Conservation (phyloP, 2,329 filamentous ascomycete genomes). For the Cladophialophora yegresii region DNA sequence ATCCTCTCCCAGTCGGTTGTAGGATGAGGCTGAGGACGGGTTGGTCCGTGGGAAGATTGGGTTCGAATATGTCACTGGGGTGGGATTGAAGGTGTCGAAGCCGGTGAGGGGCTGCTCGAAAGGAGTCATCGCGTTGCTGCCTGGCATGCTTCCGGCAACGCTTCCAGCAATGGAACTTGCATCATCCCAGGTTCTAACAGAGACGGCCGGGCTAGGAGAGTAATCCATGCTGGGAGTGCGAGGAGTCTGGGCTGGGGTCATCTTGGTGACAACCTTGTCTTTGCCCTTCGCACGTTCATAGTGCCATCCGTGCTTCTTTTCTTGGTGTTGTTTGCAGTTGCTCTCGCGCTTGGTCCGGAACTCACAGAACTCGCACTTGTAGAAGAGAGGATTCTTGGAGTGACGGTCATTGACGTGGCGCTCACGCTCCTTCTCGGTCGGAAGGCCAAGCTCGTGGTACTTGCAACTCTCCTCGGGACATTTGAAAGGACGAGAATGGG, state of each 20-base stretch:
- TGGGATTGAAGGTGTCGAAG: conserved; percentile 29
- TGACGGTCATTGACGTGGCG: conserved; percentile 97
- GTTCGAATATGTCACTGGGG: conserved; percentile 30
- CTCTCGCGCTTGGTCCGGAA: conserved; percentile 95
- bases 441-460: conserved; percentile 87
- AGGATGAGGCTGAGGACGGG: conserved; percentile 13
- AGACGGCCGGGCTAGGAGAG: conserved; percentile 31
- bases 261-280: conserved; percentile 58
- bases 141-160: conserved; percentile 20
- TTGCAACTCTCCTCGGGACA: conserved; percentile 81
- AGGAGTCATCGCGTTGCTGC: conserved; percentile 34
- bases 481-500: conserved; percentile 94
- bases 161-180: conserved; percentile 34
- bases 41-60: conserved; percentile 32
- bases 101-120: conserved; percentile 32
- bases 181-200: conserved; percentile 38
- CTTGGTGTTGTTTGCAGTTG: conserved; percentile 99
- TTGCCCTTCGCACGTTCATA: conserved; percentile 93
- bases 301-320: conserved; percentile 89
- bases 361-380: conserved; percentile 82
- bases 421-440: conserved; percentile 96
- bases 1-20: conserved; percentile 23
- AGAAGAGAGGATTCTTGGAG: conserved; percentile 75
- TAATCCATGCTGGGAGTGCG: conserved; percentile 58
- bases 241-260: conserved; percentile 56